These are phyloP conservation scores for Eleusine coracana DNA, from an alignment of 176 grass and related monocot species.

Conservation along the genomic window DNA sequence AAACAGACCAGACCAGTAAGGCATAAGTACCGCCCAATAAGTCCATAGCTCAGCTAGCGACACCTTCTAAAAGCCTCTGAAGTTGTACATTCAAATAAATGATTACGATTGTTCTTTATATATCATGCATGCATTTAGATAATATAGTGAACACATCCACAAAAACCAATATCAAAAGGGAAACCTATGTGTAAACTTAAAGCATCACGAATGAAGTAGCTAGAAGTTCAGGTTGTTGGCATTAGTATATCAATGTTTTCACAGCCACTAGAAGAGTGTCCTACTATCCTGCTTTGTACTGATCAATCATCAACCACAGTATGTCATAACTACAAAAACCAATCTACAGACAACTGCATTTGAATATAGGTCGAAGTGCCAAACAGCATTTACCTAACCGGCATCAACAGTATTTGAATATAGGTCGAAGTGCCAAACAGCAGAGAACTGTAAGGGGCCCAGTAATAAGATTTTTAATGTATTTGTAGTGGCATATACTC, in stretches of 20 bases:
- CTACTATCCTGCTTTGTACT: not conserved
- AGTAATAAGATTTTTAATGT: too few relatives aligned
- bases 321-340: not conserved
- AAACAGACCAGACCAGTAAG: conserved; percentile 40
- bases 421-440: not conserved
- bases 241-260: not conserved
- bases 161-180: not conserved
- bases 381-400: not conserved
- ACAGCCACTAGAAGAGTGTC: not conserved
- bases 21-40: not conserved
- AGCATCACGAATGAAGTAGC: not conserved
- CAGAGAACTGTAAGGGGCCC: not conserved
- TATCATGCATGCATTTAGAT: not conserved
- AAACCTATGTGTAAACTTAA: not conserved
- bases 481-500: too few relatives aligned
- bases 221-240: not conserved
- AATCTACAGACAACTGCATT: not conserved
- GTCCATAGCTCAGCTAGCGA: conserved; percentile 23
- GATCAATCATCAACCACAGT: not conserved
- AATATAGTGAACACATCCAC: not conserved
- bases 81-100: not conserved
- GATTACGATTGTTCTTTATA: not conserved
- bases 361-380: not conserved
- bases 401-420: not conserved
- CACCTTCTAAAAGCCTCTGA: conserved; percentile 19